A percentile compares a stretch with the other conserved stretches of the same genome.
Conservation (phyloP, 805 yeast species). For the Clavispora vitiphila region DNA sequence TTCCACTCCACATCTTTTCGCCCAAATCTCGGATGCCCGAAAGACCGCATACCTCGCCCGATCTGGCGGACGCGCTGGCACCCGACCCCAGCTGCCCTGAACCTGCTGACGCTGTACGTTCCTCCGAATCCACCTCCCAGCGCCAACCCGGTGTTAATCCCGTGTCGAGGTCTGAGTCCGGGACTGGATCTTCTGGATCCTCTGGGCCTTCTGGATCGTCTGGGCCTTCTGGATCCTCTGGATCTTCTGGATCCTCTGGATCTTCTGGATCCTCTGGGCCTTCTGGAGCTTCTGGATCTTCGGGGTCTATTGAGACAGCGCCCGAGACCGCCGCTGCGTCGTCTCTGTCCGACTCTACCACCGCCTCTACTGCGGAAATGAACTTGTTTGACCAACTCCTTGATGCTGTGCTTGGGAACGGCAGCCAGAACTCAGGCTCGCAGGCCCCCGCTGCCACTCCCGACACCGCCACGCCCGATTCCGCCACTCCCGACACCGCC, state of each 20-base stretch:
- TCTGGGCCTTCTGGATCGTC: background rate
- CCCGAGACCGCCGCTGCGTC: background rate
- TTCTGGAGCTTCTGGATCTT: background rate
- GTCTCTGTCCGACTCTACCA: background rate
- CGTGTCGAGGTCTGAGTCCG: no score
- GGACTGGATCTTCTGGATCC: background rate
- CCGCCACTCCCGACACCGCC: background rate
- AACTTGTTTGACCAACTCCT: slow-evolving; percentile 11
- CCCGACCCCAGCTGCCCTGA: background rate
- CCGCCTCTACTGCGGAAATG: background rate
- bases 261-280: background rate
- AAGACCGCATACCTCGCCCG: background rate
- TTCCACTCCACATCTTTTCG: background rate
- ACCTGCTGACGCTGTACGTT: background rate
- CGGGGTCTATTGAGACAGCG: no score
- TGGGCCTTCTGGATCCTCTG: background rate
- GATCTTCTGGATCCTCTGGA: background rate
- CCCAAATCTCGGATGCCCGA: background rate
- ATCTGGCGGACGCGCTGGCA: background rate
- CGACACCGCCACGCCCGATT: background rate
- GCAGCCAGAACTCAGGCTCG: background rate
- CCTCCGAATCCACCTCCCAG: no score
- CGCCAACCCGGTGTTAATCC: no score
- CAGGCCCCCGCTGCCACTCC: no score
- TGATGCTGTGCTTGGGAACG: slow-evolving; percentile 6